A percentile compares a stretch with the other conserved stretches of the same genome.
Evolutionary conservation across 768 basidiomycete species (phyloP).

Genomic region (Lactifluus pinguis): DNA sequence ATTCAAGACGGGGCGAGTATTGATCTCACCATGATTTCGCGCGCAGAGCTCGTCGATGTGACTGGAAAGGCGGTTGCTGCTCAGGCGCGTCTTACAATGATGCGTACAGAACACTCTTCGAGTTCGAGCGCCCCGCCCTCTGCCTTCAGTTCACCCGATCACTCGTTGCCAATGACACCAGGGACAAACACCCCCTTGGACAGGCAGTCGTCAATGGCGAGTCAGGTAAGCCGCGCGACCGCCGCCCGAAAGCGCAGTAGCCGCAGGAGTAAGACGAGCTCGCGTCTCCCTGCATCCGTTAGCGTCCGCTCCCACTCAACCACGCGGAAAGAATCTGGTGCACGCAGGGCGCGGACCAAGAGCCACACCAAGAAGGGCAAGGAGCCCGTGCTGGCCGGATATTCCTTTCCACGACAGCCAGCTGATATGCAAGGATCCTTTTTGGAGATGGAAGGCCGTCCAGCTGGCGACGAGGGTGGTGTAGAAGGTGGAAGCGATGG

Average conservation of each 20-base stretch:
- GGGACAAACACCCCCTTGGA: background rate
- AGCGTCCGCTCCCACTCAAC: background rate
- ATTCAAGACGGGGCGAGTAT: slow-evolving; percentile 6
- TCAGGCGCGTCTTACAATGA: slow-evolving; percentile 11
- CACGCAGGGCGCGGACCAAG: background rate
- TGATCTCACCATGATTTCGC: slow-evolving; percentile 6
- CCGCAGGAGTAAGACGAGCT: slow-evolving; percentile 55
- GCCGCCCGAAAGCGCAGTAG: slow-evolving; percentile 60
- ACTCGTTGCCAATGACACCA: background rate
- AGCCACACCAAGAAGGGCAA: slow-evolving; percentile 11
- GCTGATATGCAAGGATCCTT: slow-evolving; percentile 4
- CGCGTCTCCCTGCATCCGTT: slow-evolving; percentile 40
- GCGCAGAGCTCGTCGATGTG: slow-evolving; percentile 18
- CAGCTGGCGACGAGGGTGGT: slow-evolving; percentile 1
- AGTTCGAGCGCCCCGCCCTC: background rate
- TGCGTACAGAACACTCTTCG: background rate
- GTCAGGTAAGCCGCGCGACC: slow-evolving; percentile 37
- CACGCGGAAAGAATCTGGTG: background rate
- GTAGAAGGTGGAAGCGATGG: background rate
- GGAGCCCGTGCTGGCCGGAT: background rate
- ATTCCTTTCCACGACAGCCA: background rate
- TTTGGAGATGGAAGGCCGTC: slow-evolving; percentile 17
- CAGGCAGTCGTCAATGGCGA: slow-evolving; percentile 14
- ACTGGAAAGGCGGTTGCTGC: slow-evolving; percentile 14
- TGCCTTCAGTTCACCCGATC: background rate